Conservation (phyloP, 257 asterid species). For the Fraxinus excelsior region DNA sequence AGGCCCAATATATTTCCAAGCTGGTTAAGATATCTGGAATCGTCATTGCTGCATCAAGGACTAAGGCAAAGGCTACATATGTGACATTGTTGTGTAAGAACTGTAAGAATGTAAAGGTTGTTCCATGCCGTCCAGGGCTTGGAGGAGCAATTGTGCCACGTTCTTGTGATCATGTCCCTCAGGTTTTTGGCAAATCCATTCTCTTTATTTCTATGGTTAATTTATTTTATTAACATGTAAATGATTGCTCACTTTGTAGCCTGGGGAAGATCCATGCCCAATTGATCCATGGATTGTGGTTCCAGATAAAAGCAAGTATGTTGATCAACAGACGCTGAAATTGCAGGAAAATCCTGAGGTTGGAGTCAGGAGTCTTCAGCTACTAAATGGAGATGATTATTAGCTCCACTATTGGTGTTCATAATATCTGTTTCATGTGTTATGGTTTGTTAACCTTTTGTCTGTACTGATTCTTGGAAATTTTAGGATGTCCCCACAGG, state of each 20-base stretch:
- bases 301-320: conserved; percentile 93
- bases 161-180: conserved; percentile 87
- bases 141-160: conserved; percentile 98
- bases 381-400: neutral
- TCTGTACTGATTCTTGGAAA: conserved; percentile 9
- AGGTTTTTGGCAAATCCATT: conserved; percentile 46
- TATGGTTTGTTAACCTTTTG: conserved; percentile 2
- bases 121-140: conserved; percentile 98
- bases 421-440: neutral
- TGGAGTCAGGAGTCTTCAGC: conserved; percentile 27
- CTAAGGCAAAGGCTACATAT: conserved; percentile 96
- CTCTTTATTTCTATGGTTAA: neutral
- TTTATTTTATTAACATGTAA: neutral
- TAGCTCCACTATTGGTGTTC: neutral
- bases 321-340: conserved; percentile 92
- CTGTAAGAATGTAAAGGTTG: conserved; percentile 82
- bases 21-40: conserved; percentile 94
- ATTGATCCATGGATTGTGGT: conserved; percentile 93
- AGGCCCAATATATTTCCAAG: conserved; percentile 94
- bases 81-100: conserved; percentile 89
- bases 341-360: conserved; percentile 99
- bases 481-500: conserved; percentile 97
- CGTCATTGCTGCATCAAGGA: conserved; percentile 96
- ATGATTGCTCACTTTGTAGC: conserved; percentile 34
- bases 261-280: conserved; percentile 94